Evolutionary conservation across 148 eudicot species (phyloP).

Genomic region (Chenopodium album): DNA sequence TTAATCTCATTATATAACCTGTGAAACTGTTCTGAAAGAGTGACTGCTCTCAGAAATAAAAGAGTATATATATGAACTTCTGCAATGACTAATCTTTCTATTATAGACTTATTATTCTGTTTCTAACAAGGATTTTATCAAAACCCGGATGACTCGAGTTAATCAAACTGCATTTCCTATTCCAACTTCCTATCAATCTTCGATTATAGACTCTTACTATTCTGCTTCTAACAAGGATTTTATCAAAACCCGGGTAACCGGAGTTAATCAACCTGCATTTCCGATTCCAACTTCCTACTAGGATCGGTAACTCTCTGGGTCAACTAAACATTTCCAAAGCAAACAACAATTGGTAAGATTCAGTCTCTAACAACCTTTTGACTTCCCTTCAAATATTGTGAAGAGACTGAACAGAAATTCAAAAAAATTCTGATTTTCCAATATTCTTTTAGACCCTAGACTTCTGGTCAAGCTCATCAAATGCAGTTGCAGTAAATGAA

Average conservation of each 20-base stretch:
- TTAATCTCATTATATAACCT: background rate
- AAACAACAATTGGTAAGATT: background rate
- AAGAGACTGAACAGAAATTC: background rate
- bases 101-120: background rate
- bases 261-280: background rate
- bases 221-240: no score
- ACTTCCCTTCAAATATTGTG: slow-evolving; percentile 20
- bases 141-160: no score
- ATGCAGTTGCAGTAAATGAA: slow-evolving; percentile 23
- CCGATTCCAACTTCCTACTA: background rate
- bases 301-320: background rate
- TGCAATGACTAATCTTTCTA: background rate
- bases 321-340: background rate
- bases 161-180: no score
- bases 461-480: slow-evolving; percentile 19
- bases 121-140: no score
- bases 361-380: background rate
- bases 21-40: background rate
- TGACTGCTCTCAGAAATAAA: background rate
- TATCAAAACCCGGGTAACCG: background rate
- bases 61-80: background rate
- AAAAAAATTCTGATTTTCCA: background rate
- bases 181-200: background rate
- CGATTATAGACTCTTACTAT: no score
- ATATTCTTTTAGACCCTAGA: background rate